These are phyloP conservation scores for Aegilops tauschii DNA, from an alignment of 176 grass and related monocot genomes.

Conservation along the genomic window DNA sequence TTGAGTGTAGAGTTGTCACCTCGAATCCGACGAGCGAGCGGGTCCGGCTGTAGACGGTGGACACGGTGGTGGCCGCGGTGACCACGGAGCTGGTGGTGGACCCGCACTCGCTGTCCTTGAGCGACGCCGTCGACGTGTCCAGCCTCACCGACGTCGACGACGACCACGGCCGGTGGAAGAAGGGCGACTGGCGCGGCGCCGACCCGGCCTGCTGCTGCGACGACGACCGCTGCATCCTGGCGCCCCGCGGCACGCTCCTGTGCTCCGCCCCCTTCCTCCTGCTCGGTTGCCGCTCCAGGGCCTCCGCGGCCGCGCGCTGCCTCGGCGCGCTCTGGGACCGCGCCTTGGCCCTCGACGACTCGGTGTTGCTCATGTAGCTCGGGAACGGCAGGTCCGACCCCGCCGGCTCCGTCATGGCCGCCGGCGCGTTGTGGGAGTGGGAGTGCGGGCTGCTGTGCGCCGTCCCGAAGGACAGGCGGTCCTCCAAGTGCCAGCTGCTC, in stretches of 20 bases:
- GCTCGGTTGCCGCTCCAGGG: constrained; percentile 59
- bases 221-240: constrained; percentile 84
- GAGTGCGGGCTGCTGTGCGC: constrained; percentile 40
- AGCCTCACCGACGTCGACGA: constrained; percentile 47
- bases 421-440: constrained; percentile 11
- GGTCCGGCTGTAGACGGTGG: constrained; percentile 51
- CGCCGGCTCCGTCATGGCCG: neutral
- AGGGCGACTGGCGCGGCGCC: constrained; percentile 15
- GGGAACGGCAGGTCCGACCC: constrained; percentile 34
- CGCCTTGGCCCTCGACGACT: constrained; percentile 79
- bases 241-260: constrained; percentile 34
- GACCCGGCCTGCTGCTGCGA: constrained; percentile 50
- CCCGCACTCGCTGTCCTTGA: constrained; percentile 80
- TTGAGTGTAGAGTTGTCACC: constrained; percentile 9
- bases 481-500: constrained; percentile 58
- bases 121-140: constrained; percentile 58
- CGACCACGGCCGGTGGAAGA: constrained; percentile 25
- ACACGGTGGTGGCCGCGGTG: constrained; percentile 56
- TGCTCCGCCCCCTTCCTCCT: constrained; percentile 47
- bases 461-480: constrained; percentile 33
- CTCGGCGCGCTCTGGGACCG: constrained; percentile 56
- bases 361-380: constrained; percentile 82
- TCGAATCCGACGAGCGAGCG: constrained; percentile 71
- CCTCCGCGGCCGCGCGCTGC: constrained; percentile 44
- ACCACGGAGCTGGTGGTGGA: constrained; percentile 77